Conservation (phyloP, 169 alveolate species). For the Miamiensis avidus region DNA sequence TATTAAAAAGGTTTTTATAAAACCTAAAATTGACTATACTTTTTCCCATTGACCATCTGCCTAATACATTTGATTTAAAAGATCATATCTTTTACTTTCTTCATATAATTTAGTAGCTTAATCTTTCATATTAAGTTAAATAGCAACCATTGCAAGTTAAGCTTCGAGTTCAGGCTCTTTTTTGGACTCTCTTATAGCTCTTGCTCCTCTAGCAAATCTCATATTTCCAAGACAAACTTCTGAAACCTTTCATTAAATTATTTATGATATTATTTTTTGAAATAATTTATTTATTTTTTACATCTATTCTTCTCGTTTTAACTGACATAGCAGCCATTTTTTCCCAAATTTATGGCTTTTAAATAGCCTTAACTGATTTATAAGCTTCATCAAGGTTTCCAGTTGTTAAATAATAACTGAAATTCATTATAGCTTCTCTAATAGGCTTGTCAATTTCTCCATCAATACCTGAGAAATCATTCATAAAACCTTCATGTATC, state of each 20-base stretch:
- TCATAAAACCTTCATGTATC: constrained; percentile 60
- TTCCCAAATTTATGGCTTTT: constrained; percentile 86
- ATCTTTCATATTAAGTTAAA: constrained; percentile 82
- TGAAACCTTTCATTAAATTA: constrained; percentile 42
- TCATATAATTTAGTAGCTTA: constrained; percentile 84
- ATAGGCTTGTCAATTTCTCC: constrained; percentile 69
- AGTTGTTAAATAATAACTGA: constrained; percentile 78
- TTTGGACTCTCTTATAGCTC: constrained; percentile 84
- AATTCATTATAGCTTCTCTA: constrained; percentile 81
- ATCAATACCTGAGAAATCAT: constrained; percentile 86
- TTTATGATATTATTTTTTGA: too few relatives aligned
- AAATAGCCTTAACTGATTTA: constrained; percentile 79
- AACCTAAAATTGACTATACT: not conserved
- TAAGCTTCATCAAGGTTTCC: constrained; percentile 91
- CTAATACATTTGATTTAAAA: constrained; percentile 73
- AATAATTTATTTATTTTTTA: too few relatives aligned
- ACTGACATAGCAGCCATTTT: constrained; percentile 89
- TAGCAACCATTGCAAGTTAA: constrained; percentile 88
- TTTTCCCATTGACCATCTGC: constrained; percentile 84
- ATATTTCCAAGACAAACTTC: constrained; percentile 88
- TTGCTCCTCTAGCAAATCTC: constrained; percentile 89
- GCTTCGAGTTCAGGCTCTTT: constrained; percentile 85
- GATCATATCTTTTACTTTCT: constrained; percentile 80
- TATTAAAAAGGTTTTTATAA: not conserved
- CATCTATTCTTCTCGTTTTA: constrained; percentile 88